Evolutionary conservation across 2,329 filamentous ascomycete species (phyloP), one percentile per base, ranked within the genome.

Genomic region (Aspergillus fumigatiaffinis): DNA sequence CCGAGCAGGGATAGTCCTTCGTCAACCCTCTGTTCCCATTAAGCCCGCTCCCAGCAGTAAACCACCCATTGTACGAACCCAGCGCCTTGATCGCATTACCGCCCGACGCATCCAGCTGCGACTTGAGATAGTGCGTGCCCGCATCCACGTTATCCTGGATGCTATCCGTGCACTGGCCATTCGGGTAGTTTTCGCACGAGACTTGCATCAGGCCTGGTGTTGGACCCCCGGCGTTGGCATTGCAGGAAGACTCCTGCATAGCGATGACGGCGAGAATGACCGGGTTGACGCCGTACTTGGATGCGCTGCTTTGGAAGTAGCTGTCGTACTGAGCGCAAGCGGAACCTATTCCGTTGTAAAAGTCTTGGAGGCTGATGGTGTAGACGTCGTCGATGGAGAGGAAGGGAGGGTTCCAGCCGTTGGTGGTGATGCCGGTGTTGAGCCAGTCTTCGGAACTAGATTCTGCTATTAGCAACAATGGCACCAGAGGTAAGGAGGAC

Each of bases 351-450:
- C 56, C 57, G 26, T 25, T 48, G 47, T 64, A 65, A 47, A 62
- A 65, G 20, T 61, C 55, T 21, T 62, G 50, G 4, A 64, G 51
- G 44, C 56, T 49, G 28, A 65, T 57, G 51, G 58, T 62, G 50
- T 61, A 53, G 41, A 65, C 41, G 47, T 63, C 56, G 4, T 59
- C 59, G 25, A 65, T 52, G 20, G 56, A 55, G 20, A 75, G 66
- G 61, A 63, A 71, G 1, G 73, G 72, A 1, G 72, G 72, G 25
- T 69, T 63, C 71, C 73, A 74, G 44, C 72, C 72, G 25, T 1
- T 17, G 32, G 5, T 17, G 6, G 32, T 38, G 32, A 38, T 38
- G 5, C 32, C 32, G 14, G 32, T 38, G 32, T 38, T 38, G 6
- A 38, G 32, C 32, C 32, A 38, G 32, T 17, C 32, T 17, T 38